Evolutionary conservation across 1,284 basidiomycete species (phyloP), one percentile per base, ranked within the genome.

Genomic region (Microbotryum intermedium): DNA sequence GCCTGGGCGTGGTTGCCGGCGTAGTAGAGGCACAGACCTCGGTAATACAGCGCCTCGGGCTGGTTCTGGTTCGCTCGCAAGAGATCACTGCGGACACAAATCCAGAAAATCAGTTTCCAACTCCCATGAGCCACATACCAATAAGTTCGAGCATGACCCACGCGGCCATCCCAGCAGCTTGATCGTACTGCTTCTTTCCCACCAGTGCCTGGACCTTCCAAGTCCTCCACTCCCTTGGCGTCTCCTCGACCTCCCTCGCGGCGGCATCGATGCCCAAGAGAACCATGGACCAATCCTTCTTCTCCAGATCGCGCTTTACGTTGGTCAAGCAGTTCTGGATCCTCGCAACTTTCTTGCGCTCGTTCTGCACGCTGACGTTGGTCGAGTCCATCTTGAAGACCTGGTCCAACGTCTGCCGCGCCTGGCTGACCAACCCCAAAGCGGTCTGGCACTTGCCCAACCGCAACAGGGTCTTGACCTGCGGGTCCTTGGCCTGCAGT

Each of bases 401-500:
- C 47, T 65, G 57, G 53, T 64, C 59, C 8, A 84, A 75, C 1
- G 85, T 58, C 30, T 65, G 65, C 42, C 64, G 61, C 3, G 72
- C 85, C 20, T 83, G 81, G 1, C 79, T 80, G 0, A 84, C 78
- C 2, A 81, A 79, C 2, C 87, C 88, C 5, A 88, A 78, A 0
- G 87, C 86, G 10, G 88, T 78, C 62, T 90, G 87, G 73, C 88
- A 90, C 53, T 85, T 81, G 0, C 86, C 87, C 3, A 89, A 80
- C 6, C 88, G 84, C 34, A 88, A 76, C 45, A 90, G 79, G 4
- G 86, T 90, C 73, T 90, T 90, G 6, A 77, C 69, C 18, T 83
- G 76, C 1, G 64, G 64, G 20, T 59, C 55, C 29, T 30, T 44
- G 8, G 44, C 30, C 72, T 90, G 87, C 10, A 90, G 75, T 1